Evolutionary conservation across 805 yeast genomes (phyloP), one percentile per base, ranked within the genome.

Genomic region (Candida nonsorbophila): DNA sequence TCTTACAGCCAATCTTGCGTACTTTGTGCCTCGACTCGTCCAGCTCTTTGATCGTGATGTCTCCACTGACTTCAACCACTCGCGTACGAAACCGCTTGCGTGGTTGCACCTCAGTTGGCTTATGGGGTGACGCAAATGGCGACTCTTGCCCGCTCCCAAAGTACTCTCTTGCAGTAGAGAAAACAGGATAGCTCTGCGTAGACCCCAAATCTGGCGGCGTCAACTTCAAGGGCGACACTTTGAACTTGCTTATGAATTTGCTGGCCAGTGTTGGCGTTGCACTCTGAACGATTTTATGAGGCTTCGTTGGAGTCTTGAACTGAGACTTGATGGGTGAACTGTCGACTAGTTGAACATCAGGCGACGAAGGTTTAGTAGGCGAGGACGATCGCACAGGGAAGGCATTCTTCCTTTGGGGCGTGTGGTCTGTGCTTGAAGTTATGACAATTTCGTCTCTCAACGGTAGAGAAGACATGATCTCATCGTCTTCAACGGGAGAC

Each of bases 111-210:
- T 11, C n/a, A 4, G 27, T 10, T 5, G 22, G 11, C 9, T 16
- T 22, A 5, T 6, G 9, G 7, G 14, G 15, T 4, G 30, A 20
- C 14, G 16, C 10, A 4, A 15, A 11, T 10, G 7, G 9, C 20
- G n/a, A n/a, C n/a, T n/a, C n/a, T n/a, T n/a, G n/a, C n/a, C n/a
- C n/a, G n/a, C n/a, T n/a, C n/a, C 30, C 33, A 11, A 40, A 30
- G 17, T 37, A 36, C 7, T 53, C 36, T 21, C 25, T 29, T 2
- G 60, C 58, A 2, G 61, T 52, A n/a, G 61, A 55, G 34, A 47
- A 52, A 2, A 40, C 33, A 1, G 49, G 38, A 18, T 18, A 10
- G 6, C 38, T 37, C 2, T 37, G 41, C 3, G 38, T 37, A 9
- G 33, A 22, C 14, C 31, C 31, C 7, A 37, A 24, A 18, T 18